Evolutionary conservation across 495 filamentous ascomycete species (phyloP).

Genomic region (Penicillium fimorum): DNA sequence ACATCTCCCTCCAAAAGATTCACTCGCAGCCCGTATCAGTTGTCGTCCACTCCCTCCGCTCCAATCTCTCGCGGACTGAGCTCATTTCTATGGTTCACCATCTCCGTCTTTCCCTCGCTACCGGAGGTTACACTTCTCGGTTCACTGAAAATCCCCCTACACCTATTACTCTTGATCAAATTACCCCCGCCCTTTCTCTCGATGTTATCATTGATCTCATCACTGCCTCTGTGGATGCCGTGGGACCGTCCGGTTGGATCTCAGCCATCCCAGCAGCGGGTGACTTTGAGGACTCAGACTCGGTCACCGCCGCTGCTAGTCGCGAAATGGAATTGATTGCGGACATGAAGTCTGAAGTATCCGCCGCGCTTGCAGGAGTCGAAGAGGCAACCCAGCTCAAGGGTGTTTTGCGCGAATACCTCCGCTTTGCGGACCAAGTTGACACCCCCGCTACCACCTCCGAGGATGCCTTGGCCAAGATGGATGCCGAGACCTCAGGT

Average conservation of each 20-base stretch:
- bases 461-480: constrained; percentile 12
- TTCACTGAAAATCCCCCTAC: constrained; percentile 47
- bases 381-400: constrained; percentile 69
- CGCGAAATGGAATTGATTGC: constrained; percentile 58
- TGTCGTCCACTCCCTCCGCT: constrained; percentile 62
- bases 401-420: constrained; percentile 66
- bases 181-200: constrained; percentile 47
- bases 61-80: constrained; percentile 63
- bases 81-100: constrained; percentile 70
- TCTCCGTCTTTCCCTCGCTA: constrained; percentile 63
- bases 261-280: constrained; percentile 40
- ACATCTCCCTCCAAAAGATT: constrained; percentile 59
- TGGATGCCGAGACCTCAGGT: constrained; percentile 10
- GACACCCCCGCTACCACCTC: constrained; percentile 12
- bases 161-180: constrained; percentile 50
- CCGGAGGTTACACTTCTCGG: constrained; percentile 43
- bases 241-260: constrained; percentile 83
- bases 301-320: constrained; percentile 52
- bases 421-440: constrained; percentile 60
- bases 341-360: constrained; percentile 70
- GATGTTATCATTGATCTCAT: constrained; percentile 63
- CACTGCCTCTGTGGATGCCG: constrained; percentile 74
- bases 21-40: constrained; percentile 56
- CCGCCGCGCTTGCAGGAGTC: constrained; percentile 71
- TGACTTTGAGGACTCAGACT: constrained; percentile 38